phyloP scores from a whole-genome alignment of 2,329 filamentous ascomycete genomes.

The Aspergillus puulaauensis region DNA sequence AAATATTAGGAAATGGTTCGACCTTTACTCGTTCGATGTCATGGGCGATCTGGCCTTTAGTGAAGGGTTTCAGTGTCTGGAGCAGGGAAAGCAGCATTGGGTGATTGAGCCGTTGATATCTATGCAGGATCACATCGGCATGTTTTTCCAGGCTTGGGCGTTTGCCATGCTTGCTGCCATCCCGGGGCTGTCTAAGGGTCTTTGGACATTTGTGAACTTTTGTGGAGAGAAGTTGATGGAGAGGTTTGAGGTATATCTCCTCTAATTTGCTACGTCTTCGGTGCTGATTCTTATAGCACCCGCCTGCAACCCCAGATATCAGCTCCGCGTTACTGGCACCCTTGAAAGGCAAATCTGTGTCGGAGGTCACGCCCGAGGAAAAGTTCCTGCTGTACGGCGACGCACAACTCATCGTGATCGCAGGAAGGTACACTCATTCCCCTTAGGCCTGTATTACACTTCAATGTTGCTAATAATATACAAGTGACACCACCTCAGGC shows the following conservation, averaged over 20 bases:
- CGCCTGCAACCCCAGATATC: constrained; percentile 23
- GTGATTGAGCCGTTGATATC: constrained; percentile 39
- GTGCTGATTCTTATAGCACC: constrained; percentile 1
- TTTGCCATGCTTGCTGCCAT: neutral
- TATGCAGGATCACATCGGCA: constrained; percentile 23
- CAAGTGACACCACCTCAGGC: constrained; percentile 44
- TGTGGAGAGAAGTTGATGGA: constrained; percentile 6
- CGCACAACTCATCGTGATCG: constrained; percentile 28
- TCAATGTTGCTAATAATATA: neutral
- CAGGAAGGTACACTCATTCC: constrained; percentile 18
- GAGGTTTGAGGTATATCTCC: constrained; percentile 2
- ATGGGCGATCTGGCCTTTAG: constrained; percentile 19
- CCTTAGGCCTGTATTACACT: neutral
- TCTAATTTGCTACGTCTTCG: too few species aligned
- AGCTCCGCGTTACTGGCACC: constrained; percentile 26
- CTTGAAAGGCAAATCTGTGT: constrained; percentile 14
- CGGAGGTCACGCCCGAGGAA: constrained; percentile 16
- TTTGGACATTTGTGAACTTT: constrained; percentile 8
- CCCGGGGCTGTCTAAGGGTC: neutral
- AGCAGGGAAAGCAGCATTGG: constrained; percentile 27
- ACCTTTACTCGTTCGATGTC: constrained; percentile 16
- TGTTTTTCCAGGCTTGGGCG: constrained; percentile 13
- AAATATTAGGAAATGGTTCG: constrained; percentile 40
- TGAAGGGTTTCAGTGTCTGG: constrained; percentile 5
- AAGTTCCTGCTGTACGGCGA: constrained; percentile 27